Percentiles rank a stretch among this genome's conserved stretches.
Conservation (phyloP, 306 rosid species). For the Albizia julibrissin region DNA sequence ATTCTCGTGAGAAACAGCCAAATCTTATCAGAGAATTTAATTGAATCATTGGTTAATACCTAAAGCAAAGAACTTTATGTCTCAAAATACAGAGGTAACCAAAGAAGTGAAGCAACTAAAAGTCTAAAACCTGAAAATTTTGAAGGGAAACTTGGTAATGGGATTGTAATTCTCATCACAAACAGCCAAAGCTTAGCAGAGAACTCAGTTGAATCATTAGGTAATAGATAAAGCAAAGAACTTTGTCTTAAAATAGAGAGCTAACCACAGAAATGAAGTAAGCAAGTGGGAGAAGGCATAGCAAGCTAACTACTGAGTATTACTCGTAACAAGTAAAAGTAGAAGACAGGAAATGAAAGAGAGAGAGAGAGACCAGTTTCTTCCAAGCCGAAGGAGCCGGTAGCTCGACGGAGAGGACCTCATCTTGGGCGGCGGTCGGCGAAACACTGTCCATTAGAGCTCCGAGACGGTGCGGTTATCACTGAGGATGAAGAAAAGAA, state of each 20-base stretch:
- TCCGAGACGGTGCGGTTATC: background rate
- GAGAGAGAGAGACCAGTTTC: conserved; percentile 68
- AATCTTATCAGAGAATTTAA: conserved; percentile 30
- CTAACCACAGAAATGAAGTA: background rate
- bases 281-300: background rate
- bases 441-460: conserved; percentile 38
- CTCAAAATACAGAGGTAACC: background rate
- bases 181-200: conserved; percentile 17
- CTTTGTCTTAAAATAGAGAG: background rate
- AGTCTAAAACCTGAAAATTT: too few species aligned
- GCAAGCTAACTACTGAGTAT: background rate
- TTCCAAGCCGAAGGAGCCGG: conserved; percentile 93
- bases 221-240: background rate
- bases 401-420: conserved; percentile 73
- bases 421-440: conserved; percentile 47
- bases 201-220: conserved; percentile 11
- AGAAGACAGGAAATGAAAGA: background rate
- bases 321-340: background rate
- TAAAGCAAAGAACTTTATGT: background rate
- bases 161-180: background rate
- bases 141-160: background rate
- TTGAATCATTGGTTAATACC: background rate
- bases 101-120: background rate
- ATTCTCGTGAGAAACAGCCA: background rate
- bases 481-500: background rate